A percentile compares a stretch with the other conserved stretches of the same genome.
Evolutionary conservation across 2,329 filamentous ascomycete genomes (phyloP).

Genomic region (Magnaporthales sp.): DNA sequence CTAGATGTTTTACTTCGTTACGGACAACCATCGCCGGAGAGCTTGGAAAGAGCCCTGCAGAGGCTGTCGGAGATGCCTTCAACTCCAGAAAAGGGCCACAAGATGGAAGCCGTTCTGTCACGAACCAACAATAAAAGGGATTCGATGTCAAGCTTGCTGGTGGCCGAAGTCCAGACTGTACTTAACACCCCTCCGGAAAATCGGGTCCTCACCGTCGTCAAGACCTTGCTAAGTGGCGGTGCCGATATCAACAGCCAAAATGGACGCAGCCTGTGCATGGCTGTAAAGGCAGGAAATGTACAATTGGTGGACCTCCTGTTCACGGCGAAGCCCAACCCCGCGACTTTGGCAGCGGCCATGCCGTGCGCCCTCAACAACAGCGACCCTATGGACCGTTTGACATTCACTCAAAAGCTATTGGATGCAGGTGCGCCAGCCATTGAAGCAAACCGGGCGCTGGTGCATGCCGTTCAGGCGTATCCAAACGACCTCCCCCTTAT

Average conservation of each 20-base stretch:
- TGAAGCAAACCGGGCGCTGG: constrained; percentile 42
- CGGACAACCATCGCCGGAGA: constrained; percentile 33
- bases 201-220: constrained; percentile 33
- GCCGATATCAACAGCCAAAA: constrained; percentile 47
- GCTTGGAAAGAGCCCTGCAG: constrained; percentile 33
- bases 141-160: constrained; percentile 34
- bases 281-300: constrained; percentile 35
- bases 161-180: constrained; percentile 40
- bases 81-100: constrained; percentile 36
- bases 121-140: constrained; percentile 31
- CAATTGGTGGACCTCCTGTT: constrained; percentile 42
- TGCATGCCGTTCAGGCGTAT: constrained; percentile 38
- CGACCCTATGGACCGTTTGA: constrained; percentile 41
- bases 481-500: constrained; percentile 41
- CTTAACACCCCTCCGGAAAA: constrained; percentile 26
- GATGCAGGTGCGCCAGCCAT: constrained; percentile 35
- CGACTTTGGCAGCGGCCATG: constrained; percentile 39
- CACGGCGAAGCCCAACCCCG: constrained; percentile 26
- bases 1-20: constrained; percentile 37
- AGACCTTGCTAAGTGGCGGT: constrained; percentile 37
- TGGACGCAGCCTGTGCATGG: constrained; percentile 39
- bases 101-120: constrained; percentile 37
- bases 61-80: constrained; percentile 33
- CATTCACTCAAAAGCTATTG: constrained; percentile 40
- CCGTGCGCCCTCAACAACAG: constrained; percentile 42